These are phyloP conservation scores for Jasminum sambac DNA, from an alignment of 257 asterid species.

Conservation along the genomic window DNA sequence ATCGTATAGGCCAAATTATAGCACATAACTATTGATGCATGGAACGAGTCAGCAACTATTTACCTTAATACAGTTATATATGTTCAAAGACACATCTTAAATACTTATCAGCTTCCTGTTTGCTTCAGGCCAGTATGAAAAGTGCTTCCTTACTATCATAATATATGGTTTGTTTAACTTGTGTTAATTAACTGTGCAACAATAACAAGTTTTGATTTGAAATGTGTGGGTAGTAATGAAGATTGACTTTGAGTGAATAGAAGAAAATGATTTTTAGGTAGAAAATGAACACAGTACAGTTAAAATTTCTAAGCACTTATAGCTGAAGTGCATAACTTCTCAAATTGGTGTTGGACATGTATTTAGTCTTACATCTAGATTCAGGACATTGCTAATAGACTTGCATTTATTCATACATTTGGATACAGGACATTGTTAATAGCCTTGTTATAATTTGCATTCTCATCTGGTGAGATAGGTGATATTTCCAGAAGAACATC, in stretches of 20 bases:
- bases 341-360: not conserved
- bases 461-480: slow-evolving; percentile 41
- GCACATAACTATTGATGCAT: not conserved
- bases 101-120: not conserved
- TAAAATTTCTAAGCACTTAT: not conserved
- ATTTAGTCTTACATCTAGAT: not conserved
- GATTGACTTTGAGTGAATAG: no score
- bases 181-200: not conserved
- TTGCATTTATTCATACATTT: not conserved
- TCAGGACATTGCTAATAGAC: not conserved
- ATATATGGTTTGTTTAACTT: not conserved
- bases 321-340: not conserved
- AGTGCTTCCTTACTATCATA: not conserved
- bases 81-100: not conserved
- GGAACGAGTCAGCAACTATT: not conserved
- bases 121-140: not conserved
- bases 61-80: not conserved
- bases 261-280: no score
- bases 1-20: not conserved
- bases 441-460: slow-evolving; percentile 15
- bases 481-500: slow-evolving; percentile 84
- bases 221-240: no score
- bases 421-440: not conserved
- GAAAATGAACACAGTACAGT: no score
- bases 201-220: no score